Conservation (phyloP, 768 basidiomycete species). For the Lentinula guzmanii region DNA sequence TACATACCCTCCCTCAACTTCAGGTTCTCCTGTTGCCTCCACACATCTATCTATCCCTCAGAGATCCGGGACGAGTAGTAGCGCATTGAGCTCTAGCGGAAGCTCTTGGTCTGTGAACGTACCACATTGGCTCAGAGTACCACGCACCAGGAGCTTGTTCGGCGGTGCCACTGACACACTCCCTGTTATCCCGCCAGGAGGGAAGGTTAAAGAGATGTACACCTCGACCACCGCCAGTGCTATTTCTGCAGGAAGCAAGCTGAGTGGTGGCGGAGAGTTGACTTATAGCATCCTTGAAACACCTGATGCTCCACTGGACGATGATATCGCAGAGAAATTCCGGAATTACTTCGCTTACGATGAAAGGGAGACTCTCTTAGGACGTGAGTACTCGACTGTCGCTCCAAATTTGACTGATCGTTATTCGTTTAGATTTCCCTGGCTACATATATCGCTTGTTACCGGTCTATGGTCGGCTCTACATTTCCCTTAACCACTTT, state of each 20-base stretch:
- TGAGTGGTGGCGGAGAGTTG: conserved; percentile 44
- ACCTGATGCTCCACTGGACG: conserved; percentile 55
- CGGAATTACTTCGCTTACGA: conserved; percentile 78
- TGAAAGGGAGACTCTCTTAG: conserved; percentile 80
- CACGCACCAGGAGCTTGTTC: conserved; percentile 19
- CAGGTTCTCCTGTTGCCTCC: not conserved
- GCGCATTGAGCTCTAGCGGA: conserved; percentile 22
- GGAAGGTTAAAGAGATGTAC: conserved; percentile 43
- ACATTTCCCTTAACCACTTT: conserved; percentile 87
- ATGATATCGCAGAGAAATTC: conserved; percentile 70
- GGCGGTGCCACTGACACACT: conserved; percentile 33
- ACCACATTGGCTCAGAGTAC: conserved; percentile 62
- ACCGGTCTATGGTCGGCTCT: conserved; percentile 85
- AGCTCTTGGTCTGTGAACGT: conserved; percentile 36
- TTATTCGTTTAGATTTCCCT: conserved; percentile 61
- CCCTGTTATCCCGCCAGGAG: conserved; percentile 1
- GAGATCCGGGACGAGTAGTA: not conserved
- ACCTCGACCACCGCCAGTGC: not conserved
- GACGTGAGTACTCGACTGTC: conserved; percentile 54
- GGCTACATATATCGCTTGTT: conserved; percentile 86
- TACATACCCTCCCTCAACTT: conserved; percentile 76
- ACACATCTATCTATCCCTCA: not conserved
- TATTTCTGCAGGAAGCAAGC: not conserved
- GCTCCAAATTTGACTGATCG: not conserved
- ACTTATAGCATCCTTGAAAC: conserved; percentile 82